These are phyloP conservation scores for Omphalotus olearius DNA, from an alignment of 1,284 basidiomycete genomes.

Conservation along the genomic window DNA sequence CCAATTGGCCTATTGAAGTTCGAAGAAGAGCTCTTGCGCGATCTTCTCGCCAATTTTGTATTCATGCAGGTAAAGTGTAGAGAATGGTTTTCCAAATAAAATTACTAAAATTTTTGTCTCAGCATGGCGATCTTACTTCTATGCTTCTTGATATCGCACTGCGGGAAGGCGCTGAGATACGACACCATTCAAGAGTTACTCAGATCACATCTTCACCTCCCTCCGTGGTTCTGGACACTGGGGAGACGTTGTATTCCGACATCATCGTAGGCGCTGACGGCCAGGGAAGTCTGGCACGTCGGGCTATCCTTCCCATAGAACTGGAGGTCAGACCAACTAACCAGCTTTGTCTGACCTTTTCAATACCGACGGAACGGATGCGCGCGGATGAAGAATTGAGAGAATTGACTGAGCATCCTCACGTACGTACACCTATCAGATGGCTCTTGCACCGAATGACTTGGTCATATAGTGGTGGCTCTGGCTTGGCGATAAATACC, in stretches of 20 bases:
- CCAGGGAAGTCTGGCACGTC: constrained; percentile 46
- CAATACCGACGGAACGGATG: constrained; percentile 29
- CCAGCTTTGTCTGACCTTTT: constrained; percentile 30
- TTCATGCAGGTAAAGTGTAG: constrained; percentile 28
- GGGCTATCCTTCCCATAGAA: constrained; percentile 31
- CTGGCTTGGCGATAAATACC: constrained; percentile 32
- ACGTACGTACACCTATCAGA: constrained; percentile 22
- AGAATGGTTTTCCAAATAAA: constrained; percentile 12
- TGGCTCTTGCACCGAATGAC: neutral
- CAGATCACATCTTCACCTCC: constrained; percentile 35
- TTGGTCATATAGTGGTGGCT: constrained; percentile 27
- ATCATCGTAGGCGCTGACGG: constrained; percentile 55
- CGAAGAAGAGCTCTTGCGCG: constrained; percentile 31
- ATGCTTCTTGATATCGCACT: constrained; percentile 45
- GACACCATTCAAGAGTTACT: constrained; percentile 41
- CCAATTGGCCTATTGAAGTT: constrained; percentile 31
- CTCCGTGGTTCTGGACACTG: constrained; percentile 34
- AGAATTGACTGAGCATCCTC: constrained; percentile 23
- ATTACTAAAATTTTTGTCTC: constrained; percentile 17
- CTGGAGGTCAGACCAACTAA: constrained; percentile 31
- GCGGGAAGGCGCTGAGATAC: constrained; percentile 43
- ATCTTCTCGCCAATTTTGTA: constrained; percentile 33
- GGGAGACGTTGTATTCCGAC: constrained; percentile 38
- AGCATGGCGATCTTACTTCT: constrained; percentile 56
- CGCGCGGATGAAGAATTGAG: constrained; percentile 32